Evolutionary conservation across 1,284 basidiomycete species (phyloP).

Genomic region (Cystobasidium pallidum): DNA sequence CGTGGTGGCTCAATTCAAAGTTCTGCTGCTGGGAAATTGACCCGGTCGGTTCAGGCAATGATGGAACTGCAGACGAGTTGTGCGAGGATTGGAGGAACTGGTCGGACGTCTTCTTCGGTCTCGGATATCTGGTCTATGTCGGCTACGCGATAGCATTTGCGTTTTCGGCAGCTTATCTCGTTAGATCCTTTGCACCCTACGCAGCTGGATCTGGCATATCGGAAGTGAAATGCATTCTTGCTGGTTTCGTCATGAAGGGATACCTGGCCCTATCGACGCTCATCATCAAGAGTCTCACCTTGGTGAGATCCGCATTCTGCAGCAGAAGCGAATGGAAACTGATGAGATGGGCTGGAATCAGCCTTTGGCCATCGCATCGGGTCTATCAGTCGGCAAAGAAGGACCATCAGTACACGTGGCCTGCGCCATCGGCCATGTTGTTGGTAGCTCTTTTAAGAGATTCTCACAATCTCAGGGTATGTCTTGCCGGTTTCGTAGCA

Average conservation of each 20-base stretch:
- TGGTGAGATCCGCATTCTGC: constrained; percentile 65
- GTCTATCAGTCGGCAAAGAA: constrained; percentile 96
- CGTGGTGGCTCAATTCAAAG: constrained; percentile 98
- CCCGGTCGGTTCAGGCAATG: constrained; percentile 58
- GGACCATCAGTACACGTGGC: constrained; percentile 98
- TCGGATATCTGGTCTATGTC: constrained; percentile 84
- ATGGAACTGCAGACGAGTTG: constrained; percentile 66
- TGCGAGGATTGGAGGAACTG: constrained; percentile 94
- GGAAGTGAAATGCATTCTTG: constrained; percentile 98
- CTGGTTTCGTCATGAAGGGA: constrained; percentile 95
- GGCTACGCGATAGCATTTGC: constrained; percentile 82
- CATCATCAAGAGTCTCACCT: constrained; percentile 83
- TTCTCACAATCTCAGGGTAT: constrained; percentile 86
- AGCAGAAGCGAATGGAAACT: not conserved
- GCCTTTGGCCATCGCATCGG: constrained; percentile 97
- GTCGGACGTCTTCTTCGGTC: constrained; percentile 67
- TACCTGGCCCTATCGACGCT: constrained; percentile 89
- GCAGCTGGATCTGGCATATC: constrained; percentile 98
- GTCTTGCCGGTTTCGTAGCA: constrained; percentile 50
- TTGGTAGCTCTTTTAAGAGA: constrained; percentile 77
- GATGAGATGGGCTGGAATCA: constrained; percentile 54
- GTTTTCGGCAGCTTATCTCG: constrained; percentile 82
- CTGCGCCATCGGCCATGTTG: constrained; percentile 85
- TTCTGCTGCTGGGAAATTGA: constrained; percentile 98
- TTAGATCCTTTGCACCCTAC: constrained; percentile 85